These are phyloP conservation scores for Dryadomyces quercivorus DNA, from an alignment of 2,329 filamentous ascomycete species.

Conservation along the genomic window DNA sequence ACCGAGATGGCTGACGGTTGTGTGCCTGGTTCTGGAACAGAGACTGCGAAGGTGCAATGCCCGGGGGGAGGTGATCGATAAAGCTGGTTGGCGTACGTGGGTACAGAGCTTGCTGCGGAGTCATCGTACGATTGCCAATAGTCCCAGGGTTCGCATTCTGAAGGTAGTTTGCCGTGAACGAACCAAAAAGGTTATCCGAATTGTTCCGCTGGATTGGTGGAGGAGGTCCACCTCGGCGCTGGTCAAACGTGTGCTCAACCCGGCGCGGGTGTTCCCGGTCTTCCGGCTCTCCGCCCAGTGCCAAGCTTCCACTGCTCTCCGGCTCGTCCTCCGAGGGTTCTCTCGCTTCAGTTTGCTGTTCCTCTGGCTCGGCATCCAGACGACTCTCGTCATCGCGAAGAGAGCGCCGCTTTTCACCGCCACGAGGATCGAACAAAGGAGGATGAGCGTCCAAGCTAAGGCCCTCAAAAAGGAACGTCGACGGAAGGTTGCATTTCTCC, in stretches of 20 bases:
- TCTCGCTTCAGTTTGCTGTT: slow-evolving; percentile 26
- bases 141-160: slow-evolving; percentile 25
- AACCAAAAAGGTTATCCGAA: slow-evolving; percentile 41
- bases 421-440: slow-evolving; percentile 70
- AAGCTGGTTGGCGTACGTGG: slow-evolving; percentile 52
- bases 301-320: slow-evolving; percentile 72
- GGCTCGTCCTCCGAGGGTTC: slow-evolving; percentile 57
- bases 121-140: slow-evolving; percentile 15
- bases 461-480: slow-evolving; percentile 13
- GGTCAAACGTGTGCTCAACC: slow-evolving; percentile 39
- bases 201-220: slow-evolving; percentile 61
- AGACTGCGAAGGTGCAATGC: slow-evolving; percentile 10
- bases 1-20: slow-evolving; percentile 72
- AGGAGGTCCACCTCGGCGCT: slow-evolving; percentile 57
- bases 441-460: slow-evolving; percentile 36
- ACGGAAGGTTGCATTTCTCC: slow-evolving; percentile 22
- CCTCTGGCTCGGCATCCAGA: slow-evolving; percentile 33
- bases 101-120: slow-evolving; percentile 30
- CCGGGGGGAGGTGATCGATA: slow-evolving; percentile 32
- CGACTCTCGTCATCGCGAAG: slow-evolving; percentile 60
- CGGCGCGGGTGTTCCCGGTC: slow-evolving; percentile 47
- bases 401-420: slow-evolving; percentile 68
- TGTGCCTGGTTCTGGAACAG: slow-evolving; percentile 55
- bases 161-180: slow-evolving; percentile 34
- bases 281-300: slow-evolving; percentile 86